Percentiles rank a stretch among this genome's conserved stretches.
Conservation (phyloP, 1,284 basidiomycete genomes). For the Pyrrhoderma lamaoense region DNA sequence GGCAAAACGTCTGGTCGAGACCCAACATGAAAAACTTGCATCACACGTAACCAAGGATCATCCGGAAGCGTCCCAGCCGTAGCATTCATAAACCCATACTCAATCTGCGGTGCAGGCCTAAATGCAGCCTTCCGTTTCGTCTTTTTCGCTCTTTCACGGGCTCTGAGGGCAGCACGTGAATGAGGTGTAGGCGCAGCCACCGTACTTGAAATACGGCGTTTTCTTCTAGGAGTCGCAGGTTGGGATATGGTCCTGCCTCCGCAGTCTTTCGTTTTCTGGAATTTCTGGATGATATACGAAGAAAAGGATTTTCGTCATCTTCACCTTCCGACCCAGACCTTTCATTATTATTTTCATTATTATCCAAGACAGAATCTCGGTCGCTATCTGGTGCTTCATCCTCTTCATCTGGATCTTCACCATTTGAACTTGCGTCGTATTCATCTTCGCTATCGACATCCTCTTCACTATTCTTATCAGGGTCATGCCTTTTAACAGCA, state of each 20-base stretch:
- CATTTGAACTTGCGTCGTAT: conserved; percentile 13
- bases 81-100: conserved; percentile 25
- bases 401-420: conserved; percentile 19
- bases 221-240: conserved; percentile 24
- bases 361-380: too few relatives aligned
- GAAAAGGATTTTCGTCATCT: conserved; percentile 15
- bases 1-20: conserved; percentile 87
- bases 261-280: too few relatives aligned
- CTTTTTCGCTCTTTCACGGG: conserved; percentile 26
- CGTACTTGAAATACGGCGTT: conserved; percentile 24
- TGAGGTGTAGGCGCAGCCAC: conserved; percentile 58
- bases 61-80: conserved; percentile 43
- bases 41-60: conserved; percentile 78
- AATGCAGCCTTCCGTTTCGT: conserved; percentile 29
- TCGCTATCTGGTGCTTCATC: conserved; percentile 1
- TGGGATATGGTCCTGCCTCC: conserved; percentile 22
- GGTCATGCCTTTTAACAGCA: too few relatives aligned
- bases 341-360: too few relatives aligned
- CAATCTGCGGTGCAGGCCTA: conserved; percentile 29
- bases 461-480: neutral
- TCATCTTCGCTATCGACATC: conserved; percentile 15
- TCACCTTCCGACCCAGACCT: conserved; percentile 15
- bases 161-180: conserved; percentile 51
- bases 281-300: conserved; percentile 20
- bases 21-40: conserved; percentile 89